phyloP scores from a whole-genome alignment of 441 rosid species.

The Corymbia calophylla region DNA sequence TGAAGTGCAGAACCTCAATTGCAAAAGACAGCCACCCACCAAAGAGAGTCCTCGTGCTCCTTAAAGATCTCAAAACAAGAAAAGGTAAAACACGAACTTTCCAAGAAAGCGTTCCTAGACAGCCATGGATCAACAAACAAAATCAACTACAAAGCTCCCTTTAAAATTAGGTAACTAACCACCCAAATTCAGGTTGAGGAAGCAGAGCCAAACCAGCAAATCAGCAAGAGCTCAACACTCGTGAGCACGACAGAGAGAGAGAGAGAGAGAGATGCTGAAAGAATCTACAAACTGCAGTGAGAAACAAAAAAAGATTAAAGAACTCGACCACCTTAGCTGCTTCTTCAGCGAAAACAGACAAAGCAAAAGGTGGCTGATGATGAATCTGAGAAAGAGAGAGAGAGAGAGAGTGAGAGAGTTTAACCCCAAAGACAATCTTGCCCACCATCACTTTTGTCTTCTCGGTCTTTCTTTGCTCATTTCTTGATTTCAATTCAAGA shows the following conservation, averaged over 20 bases:
- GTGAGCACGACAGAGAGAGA: neutral
- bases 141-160: neutral
- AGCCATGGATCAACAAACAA: neutral
- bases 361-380: conserved; percentile 39
- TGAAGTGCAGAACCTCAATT: neutral
- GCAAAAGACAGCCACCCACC: neutral
- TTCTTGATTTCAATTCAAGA: neutral
- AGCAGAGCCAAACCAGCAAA: neutral
- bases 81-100: neutral
- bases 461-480: neutral
- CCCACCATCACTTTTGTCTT: neutral
- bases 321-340: conserved; percentile 19
- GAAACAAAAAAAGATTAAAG: neutral
- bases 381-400: neutral
- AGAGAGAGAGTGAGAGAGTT: neutral
- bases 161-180: neutral
- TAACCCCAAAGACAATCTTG: neutral
- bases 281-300: neutral
- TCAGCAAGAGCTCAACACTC: neutral
- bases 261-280: neutral
- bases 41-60: neutral
- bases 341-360: conserved; percentile 61
- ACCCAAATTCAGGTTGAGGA: neutral
- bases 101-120: neutral
- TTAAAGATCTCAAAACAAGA: neutral